phyloP scores from a whole-genome alignment of 345 rosid genomes.

The Syzygium jambos region DNA sequence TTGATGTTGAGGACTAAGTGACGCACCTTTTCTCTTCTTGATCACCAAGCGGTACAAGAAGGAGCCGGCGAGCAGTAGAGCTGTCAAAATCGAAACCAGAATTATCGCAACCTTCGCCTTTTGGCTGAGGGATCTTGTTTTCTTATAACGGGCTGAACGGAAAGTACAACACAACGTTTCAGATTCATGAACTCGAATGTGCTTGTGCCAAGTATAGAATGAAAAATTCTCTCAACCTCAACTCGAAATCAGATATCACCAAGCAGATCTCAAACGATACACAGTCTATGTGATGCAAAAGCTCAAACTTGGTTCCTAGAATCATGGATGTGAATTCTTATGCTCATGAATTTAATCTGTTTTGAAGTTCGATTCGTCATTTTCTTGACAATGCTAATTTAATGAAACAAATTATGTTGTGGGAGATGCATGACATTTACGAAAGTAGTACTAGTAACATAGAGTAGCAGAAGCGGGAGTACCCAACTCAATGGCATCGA shows the following conservation, averaged over 20 bases:
- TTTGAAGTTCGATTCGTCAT: background rate
- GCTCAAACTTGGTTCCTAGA: background rate
- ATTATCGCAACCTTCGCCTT: background rate
- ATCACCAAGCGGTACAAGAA: background rate
- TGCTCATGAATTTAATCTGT: background rate
- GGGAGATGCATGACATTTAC: background rate
- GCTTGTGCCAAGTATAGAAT: background rate
- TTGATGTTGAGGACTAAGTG: background rate
- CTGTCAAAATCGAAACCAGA: background rate
- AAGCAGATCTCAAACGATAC: background rate
- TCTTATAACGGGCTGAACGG: background rate
- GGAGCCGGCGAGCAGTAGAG: background rate
- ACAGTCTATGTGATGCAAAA: background rate
- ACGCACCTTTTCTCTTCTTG: background rate
- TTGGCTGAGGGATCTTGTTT: background rate
- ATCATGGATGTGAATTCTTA: background rate
- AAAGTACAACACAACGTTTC: background rate
- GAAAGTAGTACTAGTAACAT: background rate
- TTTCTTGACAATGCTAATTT: background rate
- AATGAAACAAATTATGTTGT: background rate
- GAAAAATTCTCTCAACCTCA: no score
- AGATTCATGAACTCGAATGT: background rate
- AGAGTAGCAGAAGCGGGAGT: background rate
- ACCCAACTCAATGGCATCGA: conserved; percentile 45
- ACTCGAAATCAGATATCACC: background rate